Conservation (phyloP, 2,329 filamentous ascomycete species). For the Apiospora koreana region DNA sequence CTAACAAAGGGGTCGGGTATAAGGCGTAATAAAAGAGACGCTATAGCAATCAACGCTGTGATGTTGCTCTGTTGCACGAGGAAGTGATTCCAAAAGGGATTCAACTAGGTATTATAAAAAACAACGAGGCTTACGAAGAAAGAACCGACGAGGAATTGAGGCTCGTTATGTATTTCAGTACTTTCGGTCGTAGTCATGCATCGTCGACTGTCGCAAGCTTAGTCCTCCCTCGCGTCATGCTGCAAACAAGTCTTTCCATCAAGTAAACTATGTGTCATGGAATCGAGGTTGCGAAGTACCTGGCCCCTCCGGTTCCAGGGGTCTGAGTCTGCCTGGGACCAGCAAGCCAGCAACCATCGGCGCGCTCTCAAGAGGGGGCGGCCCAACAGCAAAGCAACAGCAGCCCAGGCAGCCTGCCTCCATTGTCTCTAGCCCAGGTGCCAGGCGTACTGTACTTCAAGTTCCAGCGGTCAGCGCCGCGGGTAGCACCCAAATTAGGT, state of each 20-base stretch:
- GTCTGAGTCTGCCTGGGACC: not conserved
- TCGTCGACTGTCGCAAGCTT: conserved; percentile 13
- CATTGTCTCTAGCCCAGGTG: not conserved
- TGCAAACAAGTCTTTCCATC: conserved; percentile 23
- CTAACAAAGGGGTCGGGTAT: conserved; percentile 1
- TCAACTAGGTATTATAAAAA: not conserved
- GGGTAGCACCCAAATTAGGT: not conserved
- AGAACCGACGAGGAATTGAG: not conserved
- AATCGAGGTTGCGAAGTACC: conserved; percentile 11
- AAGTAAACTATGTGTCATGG: conserved; percentile 28
- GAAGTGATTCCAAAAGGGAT: not conserved
- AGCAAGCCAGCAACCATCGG: not conserved
- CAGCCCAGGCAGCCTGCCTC: no score
- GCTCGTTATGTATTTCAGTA: conserved; percentile 5
- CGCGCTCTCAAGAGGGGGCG: not conserved
- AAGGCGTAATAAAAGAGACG: conserved; percentile 16
- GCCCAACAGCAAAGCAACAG: not conserved
- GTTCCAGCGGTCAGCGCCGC: conserved; percentile 8
- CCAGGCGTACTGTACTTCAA: no score
- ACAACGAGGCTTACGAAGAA: not conserved
- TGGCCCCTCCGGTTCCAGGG: conserved; percentile 11
- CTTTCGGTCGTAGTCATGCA: not conserved
- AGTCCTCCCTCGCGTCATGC: conserved; percentile 20
- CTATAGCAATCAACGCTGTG: conserved; percentile 11
- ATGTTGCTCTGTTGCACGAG: not conserved